Conservation (phyloP, 1,284 basidiomycete genomes). For the Laetiporus sulphureus region DNA sequence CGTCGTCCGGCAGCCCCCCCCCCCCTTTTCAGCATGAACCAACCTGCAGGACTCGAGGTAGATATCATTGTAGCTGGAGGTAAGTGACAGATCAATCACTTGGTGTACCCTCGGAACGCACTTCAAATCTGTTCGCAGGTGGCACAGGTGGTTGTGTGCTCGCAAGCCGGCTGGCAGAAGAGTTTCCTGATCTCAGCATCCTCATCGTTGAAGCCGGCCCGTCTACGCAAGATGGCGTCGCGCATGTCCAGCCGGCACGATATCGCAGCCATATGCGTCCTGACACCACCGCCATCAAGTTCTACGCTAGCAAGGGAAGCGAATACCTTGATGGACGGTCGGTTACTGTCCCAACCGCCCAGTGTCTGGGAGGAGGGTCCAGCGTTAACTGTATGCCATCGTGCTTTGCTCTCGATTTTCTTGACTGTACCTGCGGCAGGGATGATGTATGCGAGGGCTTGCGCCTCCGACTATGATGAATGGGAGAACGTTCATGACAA, state of each 20-base stretch:
- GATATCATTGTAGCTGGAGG: not conserved
- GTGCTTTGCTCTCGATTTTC: constrained; percentile 19
- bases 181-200: constrained; percentile 33
- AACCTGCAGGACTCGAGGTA: too few relatives aligned
- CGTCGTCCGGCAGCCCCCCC: too few relatives aligned
- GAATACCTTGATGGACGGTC: constrained; percentile 36
- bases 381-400: constrained; percentile 43
- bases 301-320: constrained; percentile 16
- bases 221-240: constrained; percentile 24
- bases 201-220: constrained; percentile 35
- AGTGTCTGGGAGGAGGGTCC: constrained; percentile 50
- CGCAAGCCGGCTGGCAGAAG: constrained; percentile 37
- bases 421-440: constrained; percentile 6
- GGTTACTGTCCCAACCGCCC: constrained; percentile 32
- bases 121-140: constrained; percentile 19
- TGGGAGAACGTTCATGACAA: constrained; percentile 42
- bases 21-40: too few relatives aligned
- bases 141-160: constrained; percentile 36
- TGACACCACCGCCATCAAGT: constrained; percentile 15
- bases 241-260: constrained; percentile 26
- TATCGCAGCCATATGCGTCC: constrained; percentile 22
- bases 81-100: not conserved
- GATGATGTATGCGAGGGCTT: constrained; percentile 42
- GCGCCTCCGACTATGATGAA: constrained; percentile 50
- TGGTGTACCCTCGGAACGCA: not conserved